A percentile compares a stretch with the other conserved stretches of the same genome.
These are phyloP conservation scores for Vitis rupestris DNA, from an alignment of 164 flowering plant genomes.

Conservation along the genomic window DNA sequence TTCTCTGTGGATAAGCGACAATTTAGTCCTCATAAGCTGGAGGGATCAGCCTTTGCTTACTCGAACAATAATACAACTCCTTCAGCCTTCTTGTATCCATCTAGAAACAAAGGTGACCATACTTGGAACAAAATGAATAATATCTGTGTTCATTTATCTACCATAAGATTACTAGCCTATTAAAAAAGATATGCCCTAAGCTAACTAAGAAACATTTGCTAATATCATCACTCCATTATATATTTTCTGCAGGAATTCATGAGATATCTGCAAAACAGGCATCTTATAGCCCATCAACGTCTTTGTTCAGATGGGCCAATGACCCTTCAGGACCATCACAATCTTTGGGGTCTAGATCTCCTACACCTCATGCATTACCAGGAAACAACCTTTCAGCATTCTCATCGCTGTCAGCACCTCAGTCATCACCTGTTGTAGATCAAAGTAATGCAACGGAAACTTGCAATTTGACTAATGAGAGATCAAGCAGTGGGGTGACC, in stretches of 20 bases:
- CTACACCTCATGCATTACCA: constrained; percentile 26
- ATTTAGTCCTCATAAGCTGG: constrained; percentile 22
- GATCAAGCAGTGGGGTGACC: constrained; percentile 17
- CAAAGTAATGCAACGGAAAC: constrained; percentile 18
- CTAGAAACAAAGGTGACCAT: constrained; percentile 29
- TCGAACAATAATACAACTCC: constrained; percentile 21
- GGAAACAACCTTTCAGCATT: constrained; percentile 8
- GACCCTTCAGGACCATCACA: constrained; percentile 24
- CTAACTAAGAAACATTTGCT: not conserved
- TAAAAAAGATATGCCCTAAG: not conserved
- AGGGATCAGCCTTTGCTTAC: constrained; percentile 17
- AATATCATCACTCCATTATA: not conserved
- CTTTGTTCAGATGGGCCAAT: constrained; percentile 33
- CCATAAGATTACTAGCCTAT: too few relatives aligned
- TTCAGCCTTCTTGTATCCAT: constrained; percentile 16
- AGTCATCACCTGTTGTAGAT: constrained; percentile 12
- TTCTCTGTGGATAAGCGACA: constrained; percentile 22
- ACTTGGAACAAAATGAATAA: too few relatives aligned
- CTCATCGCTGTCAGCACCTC: constrained; percentile 16
- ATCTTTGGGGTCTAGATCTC: constrained; percentile 21
- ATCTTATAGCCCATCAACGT: constrained; percentile 25
- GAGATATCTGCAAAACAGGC: constrained; percentile 24
- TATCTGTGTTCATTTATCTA: too few relatives aligned
- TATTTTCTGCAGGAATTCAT: constrained; percentile 32
- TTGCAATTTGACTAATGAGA: constrained; percentile 18